Evolutionary conservation across 1,284 basidiomycete species (phyloP).

Genomic region (Afroboletus lepidellus): DNA sequence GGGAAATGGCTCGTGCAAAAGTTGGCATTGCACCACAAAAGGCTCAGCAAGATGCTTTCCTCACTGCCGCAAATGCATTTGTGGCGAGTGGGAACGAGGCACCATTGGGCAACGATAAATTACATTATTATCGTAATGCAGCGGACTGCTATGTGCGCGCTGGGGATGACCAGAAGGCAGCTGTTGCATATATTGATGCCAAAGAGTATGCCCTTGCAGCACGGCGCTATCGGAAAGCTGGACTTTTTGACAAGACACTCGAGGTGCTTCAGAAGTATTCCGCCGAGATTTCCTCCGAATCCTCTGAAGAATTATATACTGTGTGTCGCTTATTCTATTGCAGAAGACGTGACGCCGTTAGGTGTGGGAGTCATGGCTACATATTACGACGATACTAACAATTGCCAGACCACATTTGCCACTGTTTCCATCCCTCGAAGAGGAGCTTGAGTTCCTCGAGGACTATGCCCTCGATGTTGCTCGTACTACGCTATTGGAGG

Average conservation of each 20-base stretch:
- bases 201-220: slow-evolving; percentile 46
- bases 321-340: slow-evolving; percentile 56
- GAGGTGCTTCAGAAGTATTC: slow-evolving; percentile 41
- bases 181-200: slow-evolving; percentile 43
- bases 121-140: slow-evolving; percentile 47
- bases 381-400: not conserved
- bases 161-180: slow-evolving; percentile 44
- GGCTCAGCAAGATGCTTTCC: slow-evolving; percentile 40
- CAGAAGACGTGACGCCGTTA: slow-evolving; percentile 36
- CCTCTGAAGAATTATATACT: slow-evolving; percentile 43
- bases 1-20: slow-evolving; percentile 41
- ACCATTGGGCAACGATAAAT: slow-evolving; percentile 23
- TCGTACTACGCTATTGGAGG: slow-evolving; percentile 49
- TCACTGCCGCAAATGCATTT: slow-evolving; percentile 51
- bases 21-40: slow-evolving; percentile 19
- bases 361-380: slow-evolving; percentile 14
- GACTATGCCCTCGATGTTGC: slow-evolving; percentile 54
- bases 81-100: slow-evolving; percentile 38
- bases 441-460: slow-evolving; percentile 57
- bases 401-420: slow-evolving; percentile 42
- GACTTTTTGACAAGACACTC: slow-evolving; percentile 55
- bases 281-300: slow-evolving; percentile 32
- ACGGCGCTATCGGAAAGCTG: slow-evolving; percentile 47
- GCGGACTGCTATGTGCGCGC: slow-evolving; percentile 53
- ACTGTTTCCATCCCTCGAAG: slow-evolving; percentile 53